Base-by-base conservation (phyloP, 192 early-diverging fungal genomes). In the Podila minutissima region DNA sequence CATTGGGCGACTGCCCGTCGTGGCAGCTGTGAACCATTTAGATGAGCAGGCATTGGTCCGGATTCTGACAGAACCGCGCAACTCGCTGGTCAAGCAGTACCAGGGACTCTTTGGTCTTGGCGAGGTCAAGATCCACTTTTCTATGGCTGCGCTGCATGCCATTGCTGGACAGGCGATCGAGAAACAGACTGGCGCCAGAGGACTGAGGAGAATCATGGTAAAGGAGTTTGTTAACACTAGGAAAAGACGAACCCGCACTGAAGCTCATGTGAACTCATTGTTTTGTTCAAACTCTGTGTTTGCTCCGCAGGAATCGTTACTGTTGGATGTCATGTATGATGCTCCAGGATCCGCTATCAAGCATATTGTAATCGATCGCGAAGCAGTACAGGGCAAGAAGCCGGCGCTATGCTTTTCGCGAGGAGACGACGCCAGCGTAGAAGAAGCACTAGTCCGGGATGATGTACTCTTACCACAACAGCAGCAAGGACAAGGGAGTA, bases 141-240 rank as follows among this genome's bases (percentile, higher is more conserved):
- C 92, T 7, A 83, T 86, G 24, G 68, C 83, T 5, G 93, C 94
- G n/a, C 81, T 96, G 4, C 74, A 83, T 8, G 69, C 74, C 15
- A 91, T 95, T 68, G 93, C 95, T 19, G 76, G 88, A 53, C 86
- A 88, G 63, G 95, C 94, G 1, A 86, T 91, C 20, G 85, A 88
- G 50, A 94, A 93, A 77, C 90, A 94, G 64, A 95, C 95, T 0
- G 95, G 95, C 19, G 95, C 95, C 9, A 88, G 95, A 41, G 95
- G 95, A 19, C 83, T 96, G 66, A 85, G 95, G 28, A 83, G 95
- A 28, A 94, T 96, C 55, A 91, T 94, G 91, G 91, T 88, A 84
- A 57, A 75, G 9, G 13, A 17, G 15, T 13, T 37, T 17, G 41
- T 46, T 46, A 17, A 15, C 15, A 17, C 41, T 17, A 0, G 15